Conservation (phyloP, 441 rosid genomes). For the Erodium moschatum region DNA sequence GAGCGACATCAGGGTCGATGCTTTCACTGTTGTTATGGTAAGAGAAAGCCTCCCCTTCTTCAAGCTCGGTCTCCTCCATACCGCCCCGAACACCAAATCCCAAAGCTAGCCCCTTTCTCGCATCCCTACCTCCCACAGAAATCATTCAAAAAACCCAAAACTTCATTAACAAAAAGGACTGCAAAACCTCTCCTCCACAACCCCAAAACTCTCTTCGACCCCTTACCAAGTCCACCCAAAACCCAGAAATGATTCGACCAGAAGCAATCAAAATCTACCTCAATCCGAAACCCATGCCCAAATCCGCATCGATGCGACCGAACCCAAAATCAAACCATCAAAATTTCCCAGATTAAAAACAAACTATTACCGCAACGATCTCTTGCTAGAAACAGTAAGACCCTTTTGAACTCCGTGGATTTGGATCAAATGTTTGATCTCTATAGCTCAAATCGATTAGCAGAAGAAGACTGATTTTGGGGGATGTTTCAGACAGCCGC, state of each 20-base stretch:
- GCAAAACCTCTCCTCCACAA: neutral
- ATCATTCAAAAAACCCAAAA: constrained; percentile 2
- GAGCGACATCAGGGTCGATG: constrained; percentile 66
- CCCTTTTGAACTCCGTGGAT: neutral
- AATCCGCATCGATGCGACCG: neutral
- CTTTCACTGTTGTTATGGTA: constrained; percentile 35
- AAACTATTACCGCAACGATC: constrained; percentile 7
- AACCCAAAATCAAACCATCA: neutral
- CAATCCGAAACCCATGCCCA: neutral
- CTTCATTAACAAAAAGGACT: constrained; percentile 25
- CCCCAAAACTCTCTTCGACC: neutral
- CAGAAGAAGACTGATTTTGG: neutral
- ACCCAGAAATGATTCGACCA: neutral
- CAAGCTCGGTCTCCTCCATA: constrained; percentile 87
- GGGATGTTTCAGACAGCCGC: constrained; percentile 6
- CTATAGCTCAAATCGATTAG: constrained; percentile 3
- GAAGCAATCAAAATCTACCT: constrained; percentile 4
- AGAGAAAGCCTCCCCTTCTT: constrained; percentile 96
- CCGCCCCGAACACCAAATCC: constrained; percentile 27
- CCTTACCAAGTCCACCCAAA: neutral
- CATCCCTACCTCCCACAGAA: constrained; percentile 4
- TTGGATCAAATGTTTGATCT: constrained; percentile 3
- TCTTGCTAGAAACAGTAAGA: neutral
- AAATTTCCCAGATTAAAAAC: neutral
- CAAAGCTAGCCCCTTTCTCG: constrained; percentile 34